Percentiles rank a stretch among this genome's conserved stretches.
These are phyloP conservation scores for Suaeda aralocaspica DNA, from an alignment of 148 eudicot species.

Conservation along the genomic window DNA sequence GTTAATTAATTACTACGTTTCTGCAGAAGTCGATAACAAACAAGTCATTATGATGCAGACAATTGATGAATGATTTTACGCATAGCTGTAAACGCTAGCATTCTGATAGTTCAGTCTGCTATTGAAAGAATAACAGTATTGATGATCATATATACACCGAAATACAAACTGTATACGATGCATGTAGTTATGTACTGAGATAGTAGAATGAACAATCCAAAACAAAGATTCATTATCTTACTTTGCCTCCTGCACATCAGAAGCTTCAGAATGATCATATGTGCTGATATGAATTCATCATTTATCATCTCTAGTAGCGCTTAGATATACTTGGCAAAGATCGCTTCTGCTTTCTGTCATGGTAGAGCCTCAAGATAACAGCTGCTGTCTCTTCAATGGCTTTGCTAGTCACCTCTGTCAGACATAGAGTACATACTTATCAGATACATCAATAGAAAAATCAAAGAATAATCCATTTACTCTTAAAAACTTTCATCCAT, in stretches of 20 bases:
- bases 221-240: background rate
- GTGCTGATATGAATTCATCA: too few relatives aligned
- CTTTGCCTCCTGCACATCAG: background rate
- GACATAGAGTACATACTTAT: background rate
- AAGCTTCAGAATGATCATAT: background rate
- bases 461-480: background rate
- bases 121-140: too few relatives aligned
- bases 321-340: conserved; percentile 86
- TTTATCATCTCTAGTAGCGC: conserved; percentile 51
- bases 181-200: background rate
- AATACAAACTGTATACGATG: background rate
- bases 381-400: conserved; percentile 98
- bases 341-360: conserved; percentile 70
- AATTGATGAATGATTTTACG: too few relatives aligned
- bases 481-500: background rate
- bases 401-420: conserved; percentile 86
- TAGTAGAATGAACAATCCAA: background rate
- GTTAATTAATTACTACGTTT: too few relatives aligned
- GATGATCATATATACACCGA: background rate
- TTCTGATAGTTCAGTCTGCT: too few relatives aligned
- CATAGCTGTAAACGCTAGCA: too few relatives aligned
- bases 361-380: conserved; percentile 64
- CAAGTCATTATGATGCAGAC: too few relatives aligned
- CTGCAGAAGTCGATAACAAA: too few relatives aligned
- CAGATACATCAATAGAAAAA: background rate